Evolutionary conservation across 2,329 filamentous ascomycete genomes (phyloP), one percentile per base, ranked within the genome.

Genomic region (Colletotrichum sansevieriae): DNA sequence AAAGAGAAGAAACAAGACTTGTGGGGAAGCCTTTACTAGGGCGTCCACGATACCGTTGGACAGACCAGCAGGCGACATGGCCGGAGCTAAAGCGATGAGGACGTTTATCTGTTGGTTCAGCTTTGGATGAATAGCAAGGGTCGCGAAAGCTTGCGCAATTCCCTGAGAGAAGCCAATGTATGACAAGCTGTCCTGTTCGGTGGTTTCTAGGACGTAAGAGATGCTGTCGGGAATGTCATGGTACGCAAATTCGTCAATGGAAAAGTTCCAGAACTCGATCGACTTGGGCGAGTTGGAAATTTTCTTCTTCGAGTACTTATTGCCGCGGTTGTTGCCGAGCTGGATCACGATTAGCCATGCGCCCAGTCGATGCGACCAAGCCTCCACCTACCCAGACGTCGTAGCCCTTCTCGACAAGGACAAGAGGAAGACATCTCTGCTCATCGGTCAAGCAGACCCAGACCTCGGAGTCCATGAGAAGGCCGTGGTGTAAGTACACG

Each of bases 221-320:
- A 99, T 98, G 72, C 91, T 95, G 79, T 99, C 92, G 1, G 96
- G 96, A 68, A 99, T 98, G 78, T 99, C 96, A 78, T 98, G 90
- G 75, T 99, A 97, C 55, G 96, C 96, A 77, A 99, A 99, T 76
- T 99, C 93, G 77, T 99, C 96, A 77, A 99, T 98, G 59, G 94
- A 97, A 78, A 99, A 99, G 78, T 98, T 91, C 96, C 96, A 99
- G 79, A 99, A 99, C 13, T 88, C 85, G 43, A 86, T 83, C 2
- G 92, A 91, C 0, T 89, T 91, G 0, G 96, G 95, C 0, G 93
- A 91, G 71, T 85, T 84, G 68, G 91, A 87, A 59, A 95, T 88
- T 2, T 91, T 95, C 81, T 99, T 99, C 80, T 98, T 99, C 52
- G 94, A 97, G 82, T 99, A 99, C 78, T 99, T 99, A 86, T 99